Evolutionary conservation across 129 eudicot genomes (phyloP), one percentile per base, ranked within the genome.

Genomic region (Flaveria robusta): DNA sequence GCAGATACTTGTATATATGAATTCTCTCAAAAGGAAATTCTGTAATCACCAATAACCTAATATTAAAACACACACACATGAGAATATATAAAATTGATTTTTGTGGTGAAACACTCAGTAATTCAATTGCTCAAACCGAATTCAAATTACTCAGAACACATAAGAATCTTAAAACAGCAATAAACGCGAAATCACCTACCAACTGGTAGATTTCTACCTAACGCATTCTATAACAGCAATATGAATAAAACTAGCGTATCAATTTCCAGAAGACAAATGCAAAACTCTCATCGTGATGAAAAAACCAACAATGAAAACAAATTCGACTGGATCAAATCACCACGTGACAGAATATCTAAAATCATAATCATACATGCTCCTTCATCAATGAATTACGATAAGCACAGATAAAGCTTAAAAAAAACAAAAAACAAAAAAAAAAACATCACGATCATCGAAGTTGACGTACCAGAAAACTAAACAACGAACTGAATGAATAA

Each of bases 391-490:
- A 8, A 5, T 51, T 3, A n/a, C 41, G 15, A 66, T 66, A 73
- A 42, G 15, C 65, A 52, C 45, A 1, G 49, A 71, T 46, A 19
- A 46, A 43, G 26, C n/a, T n/a, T 19, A 0, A 14, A 34, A 39
- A 59, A 39, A 23, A 45, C n/a, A 47, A 27, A 27, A 27, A 1
- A 27, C 2, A 2, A 27, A 27, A 2, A 27, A 2, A 34, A 34
- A 5, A 34, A 5, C 20, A 51, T 15, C 10, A 51, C 24, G 70
- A 58, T 74, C 16, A 27, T 7, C 9, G 39, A 55, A 80, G 47
- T 80, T 66, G 51, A 67, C 84, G 11, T 68, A 74, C 84, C 84
- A 27, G 77, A 80, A 26, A 70, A 50, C 18, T 7, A 31, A 50
- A 37, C 59, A 55, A 27, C 60, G 56, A 66, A 67, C 75, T 80